These are phyloP conservation scores for Cladosporium halotolerans DNA, from an alignment of 2,329 filamentous ascomycete genomes.

Conservation along the genomic window DNA sequence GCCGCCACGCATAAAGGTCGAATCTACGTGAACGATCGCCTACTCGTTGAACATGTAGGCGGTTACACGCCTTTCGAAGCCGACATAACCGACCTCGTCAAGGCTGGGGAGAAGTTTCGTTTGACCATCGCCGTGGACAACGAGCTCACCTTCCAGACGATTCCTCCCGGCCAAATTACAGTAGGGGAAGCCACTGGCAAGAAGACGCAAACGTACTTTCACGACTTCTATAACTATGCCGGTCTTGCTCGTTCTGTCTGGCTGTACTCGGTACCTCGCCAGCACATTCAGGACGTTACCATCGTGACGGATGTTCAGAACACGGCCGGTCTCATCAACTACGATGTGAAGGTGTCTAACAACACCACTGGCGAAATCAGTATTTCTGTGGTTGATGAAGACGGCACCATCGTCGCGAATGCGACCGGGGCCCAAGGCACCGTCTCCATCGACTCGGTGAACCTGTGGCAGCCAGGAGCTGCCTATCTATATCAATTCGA, in stretches of 20 bases:
- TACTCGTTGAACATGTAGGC: constrained; percentile 3
- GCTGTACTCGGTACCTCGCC: constrained; percentile 7
- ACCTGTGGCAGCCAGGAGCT: constrained; percentile 8
- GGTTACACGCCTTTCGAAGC: constrained; percentile 9
- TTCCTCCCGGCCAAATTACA: constrained; percentile 3
- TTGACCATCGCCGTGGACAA: constrained; percentile 10
- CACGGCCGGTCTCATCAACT: constrained; percentile 6
- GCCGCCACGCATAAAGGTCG: constrained; percentile 6
- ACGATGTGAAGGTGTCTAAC: neutral
- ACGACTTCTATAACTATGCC: constrained; percentile 11
- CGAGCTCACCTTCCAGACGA: constrained; percentile 2
- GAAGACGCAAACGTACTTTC: constrained; percentile 1
- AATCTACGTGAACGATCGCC: constrained; percentile 4
- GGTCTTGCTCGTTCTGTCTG: constrained; percentile 8
- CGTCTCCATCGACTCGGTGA: neutral
- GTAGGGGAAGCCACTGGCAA: neutral
- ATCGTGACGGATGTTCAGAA: constrained; percentile 2
- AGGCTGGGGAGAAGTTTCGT: constrained; percentile 2
- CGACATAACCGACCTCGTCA: constrained; percentile 1
- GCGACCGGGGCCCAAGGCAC: neutral
- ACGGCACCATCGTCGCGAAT: neutral
- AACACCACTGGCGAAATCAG: neutral
- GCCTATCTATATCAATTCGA: constrained; percentile 4
- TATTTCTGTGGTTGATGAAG: constrained; percentile 1
- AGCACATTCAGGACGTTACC: constrained; percentile 8